phyloP scores from a whole-genome alignment of 352 stramenopile genomes.

The Globisporangium alternatum region DNA sequence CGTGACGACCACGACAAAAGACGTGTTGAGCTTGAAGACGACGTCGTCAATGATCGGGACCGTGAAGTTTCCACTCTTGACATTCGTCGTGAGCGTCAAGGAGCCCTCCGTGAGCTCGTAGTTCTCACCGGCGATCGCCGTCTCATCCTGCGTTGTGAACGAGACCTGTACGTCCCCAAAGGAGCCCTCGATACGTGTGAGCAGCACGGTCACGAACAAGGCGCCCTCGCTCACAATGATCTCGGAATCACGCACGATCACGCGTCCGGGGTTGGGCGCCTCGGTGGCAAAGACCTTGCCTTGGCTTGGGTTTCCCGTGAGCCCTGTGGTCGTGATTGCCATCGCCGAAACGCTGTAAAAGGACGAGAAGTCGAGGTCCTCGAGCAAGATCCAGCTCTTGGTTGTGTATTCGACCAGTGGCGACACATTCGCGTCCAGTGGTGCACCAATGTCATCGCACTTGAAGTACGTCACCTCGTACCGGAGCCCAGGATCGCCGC shows the following conservation, averaged over 20 bases:
- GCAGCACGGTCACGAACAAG: constrained; percentile 22
- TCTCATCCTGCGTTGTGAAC: constrained; percentile 34
- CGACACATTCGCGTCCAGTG: not conserved
- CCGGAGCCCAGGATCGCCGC: constrained; percentile 36
- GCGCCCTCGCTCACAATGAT: constrained; percentile 32
- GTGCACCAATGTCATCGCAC: constrained; percentile 20
- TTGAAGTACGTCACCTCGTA: constrained; percentile 48
- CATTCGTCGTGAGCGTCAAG: constrained; percentile 23
- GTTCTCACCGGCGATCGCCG: constrained; percentile 31
- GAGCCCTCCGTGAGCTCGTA: constrained; percentile 21
- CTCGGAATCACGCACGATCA: constrained; percentile 22
- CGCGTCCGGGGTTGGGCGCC: constrained; percentile 25
- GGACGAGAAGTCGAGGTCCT: constrained; percentile 28
- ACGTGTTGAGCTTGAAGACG: constrained; percentile 38
- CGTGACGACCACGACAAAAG: constrained; percentile 36
- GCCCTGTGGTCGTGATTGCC: constrained; percentile 31
- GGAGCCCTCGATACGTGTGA: constrained; percentile 50
- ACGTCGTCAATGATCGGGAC: constrained; percentile 45
- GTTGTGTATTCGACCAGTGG: not conserved
- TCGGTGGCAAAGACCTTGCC: constrained; percentile 32
- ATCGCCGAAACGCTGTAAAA: constrained; percentile 33
- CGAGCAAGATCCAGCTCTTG: constrained; percentile 19
- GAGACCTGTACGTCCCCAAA: constrained; percentile 37
- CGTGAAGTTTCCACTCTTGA: constrained; percentile 26
- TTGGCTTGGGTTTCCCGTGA: constrained; percentile 25